Percentiles rank a stretch among this genome's conserved stretches.
Evolutionary conservation across 2,329 filamentous ascomycete species (phyloP).

Genomic region (Scedosporium minutisporum): DNA sequence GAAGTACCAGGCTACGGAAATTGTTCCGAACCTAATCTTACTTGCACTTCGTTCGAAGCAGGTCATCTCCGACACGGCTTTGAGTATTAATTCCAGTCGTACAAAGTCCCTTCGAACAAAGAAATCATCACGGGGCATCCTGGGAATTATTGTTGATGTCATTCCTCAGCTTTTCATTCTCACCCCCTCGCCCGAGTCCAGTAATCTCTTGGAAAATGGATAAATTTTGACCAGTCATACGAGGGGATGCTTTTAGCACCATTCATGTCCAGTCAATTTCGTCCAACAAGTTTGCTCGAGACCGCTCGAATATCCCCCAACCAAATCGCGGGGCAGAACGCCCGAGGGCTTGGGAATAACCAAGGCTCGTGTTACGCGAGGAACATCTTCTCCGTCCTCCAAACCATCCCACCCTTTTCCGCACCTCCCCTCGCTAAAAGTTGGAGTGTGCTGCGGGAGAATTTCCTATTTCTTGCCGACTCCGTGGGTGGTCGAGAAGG

Average conservation of each 20-base stretch:
- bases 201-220: not conserved
- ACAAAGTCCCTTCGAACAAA: too few species aligned
- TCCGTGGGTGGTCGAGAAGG: not conserved
- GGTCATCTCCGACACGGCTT: too few species aligned
- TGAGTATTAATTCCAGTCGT: too few species aligned
- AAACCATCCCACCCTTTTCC: not conserved
- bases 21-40: too few species aligned
- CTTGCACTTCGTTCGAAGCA: too few species aligned
- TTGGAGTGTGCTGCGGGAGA: not conserved
- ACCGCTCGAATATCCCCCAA: not conserved
- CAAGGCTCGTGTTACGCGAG: not conserved
- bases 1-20: not conserved
- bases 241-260: not conserved
- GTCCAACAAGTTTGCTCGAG: not conserved
- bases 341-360: not conserved
- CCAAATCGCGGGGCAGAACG: not conserved
- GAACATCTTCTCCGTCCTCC: not conserved
- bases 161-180: not conserved
- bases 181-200: not conserved
- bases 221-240: slow-evolving; percentile 3
- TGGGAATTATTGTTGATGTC: not conserved
- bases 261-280: not conserved
- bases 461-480: not conserved
- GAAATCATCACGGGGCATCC: too few species aligned
- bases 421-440: not conserved